These are phyloP conservation scores for Lachnellula occidentalis DNA, from an alignment of 2,329 filamentous ascomycete species.

Conservation along the genomic window DNA sequence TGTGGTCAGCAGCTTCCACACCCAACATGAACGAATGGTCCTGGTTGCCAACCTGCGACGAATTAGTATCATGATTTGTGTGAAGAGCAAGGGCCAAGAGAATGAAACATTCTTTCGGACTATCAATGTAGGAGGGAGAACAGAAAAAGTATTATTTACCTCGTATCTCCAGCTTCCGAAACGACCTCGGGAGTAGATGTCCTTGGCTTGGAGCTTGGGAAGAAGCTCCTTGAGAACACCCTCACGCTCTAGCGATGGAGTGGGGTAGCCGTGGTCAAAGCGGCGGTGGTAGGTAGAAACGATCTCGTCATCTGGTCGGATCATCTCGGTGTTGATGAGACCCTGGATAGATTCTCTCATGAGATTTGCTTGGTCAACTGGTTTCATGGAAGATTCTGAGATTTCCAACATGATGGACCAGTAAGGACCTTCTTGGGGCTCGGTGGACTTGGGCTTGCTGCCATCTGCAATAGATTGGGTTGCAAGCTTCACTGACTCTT, in stretches of 20 bases:
- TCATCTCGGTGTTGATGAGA: constrained; percentile 96
- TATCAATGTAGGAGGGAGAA: too few species aligned
- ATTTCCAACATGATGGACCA: constrained; percentile 99
- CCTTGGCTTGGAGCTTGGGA: constrained; percentile 84
- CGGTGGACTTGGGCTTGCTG: constrained; percentile 66
- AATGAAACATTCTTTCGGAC: too few species aligned
- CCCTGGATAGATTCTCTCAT: constrained; percentile 91
- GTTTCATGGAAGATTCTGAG: constrained; percentile 93
- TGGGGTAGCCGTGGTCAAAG: constrained; percentile 98
- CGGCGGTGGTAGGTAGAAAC: constrained; percentile 97
- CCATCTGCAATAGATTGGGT: constrained; percentile 84
- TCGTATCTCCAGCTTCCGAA: constrained; percentile 99
- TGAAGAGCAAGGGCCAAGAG: too few species aligned
- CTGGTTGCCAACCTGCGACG: constrained; percentile 40
- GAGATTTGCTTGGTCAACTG: constrained; percentile 78
- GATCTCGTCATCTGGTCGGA: constrained; percentile 85
- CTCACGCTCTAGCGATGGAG: constrained; percentile 89
- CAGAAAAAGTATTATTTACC: constrained; percentile 11
- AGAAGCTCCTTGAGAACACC: constrained; percentile 88
- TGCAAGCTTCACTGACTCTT: constrained; percentile 73
- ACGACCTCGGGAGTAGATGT: constrained; percentile 90
- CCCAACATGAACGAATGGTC: constrained; percentile 75
- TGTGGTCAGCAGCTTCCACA: constrained; percentile 68
- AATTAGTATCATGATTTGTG: too few species aligned
- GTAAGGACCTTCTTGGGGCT: constrained; percentile 84